Evolutionary conservation across 495 filamentous ascomycete species (phyloP).

Genomic region (Hapsidospora chrysogenum): DNA sequence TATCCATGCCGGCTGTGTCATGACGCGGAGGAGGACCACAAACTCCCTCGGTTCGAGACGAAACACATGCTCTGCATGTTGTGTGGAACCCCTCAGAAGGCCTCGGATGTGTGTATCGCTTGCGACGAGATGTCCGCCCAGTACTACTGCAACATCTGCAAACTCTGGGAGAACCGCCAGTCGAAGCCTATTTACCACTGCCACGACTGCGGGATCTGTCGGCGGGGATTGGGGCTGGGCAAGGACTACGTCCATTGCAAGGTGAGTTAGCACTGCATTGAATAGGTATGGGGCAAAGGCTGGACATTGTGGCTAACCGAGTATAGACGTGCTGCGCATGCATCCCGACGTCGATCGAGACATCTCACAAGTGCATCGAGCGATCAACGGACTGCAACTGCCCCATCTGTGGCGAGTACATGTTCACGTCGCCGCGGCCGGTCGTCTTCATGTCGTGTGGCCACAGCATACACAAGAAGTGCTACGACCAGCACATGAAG

Average conservation of each 20-base stretch:
- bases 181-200: conserved; percentile 94
- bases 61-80: conserved; percentile 98
- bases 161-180: conserved; percentile 89
- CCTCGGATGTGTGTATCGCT: conserved; percentile 53
- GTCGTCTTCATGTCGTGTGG: conserved; percentile 94
- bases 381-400: conserved; percentile 89
- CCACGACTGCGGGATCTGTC: conserved; percentile 87
- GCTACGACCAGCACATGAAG: conserved; percentile 71
- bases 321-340: conserved; percentile 75
- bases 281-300: conserved; percentile 1
- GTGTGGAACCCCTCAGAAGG: conserved; percentile 73
- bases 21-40: conserved; percentile 71
- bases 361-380: conserved; percentile 84
- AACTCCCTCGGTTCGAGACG: conserved; percentile 62
- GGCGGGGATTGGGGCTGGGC: conserved; percentile 77
- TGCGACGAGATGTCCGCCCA: conserved; percentile 69
- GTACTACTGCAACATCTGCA: conserved; percentile 91
- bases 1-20: conserved; percentile 94
- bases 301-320: conserved; percentile 5
- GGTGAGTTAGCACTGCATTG: conserved; percentile 29
- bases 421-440: conserved; percentile 80
- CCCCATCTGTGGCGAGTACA: conserved; percentile 94
- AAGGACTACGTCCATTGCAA: conserved; percentile 98
- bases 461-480: conserved; percentile 83
- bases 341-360: conserved; percentile 64